Evolutionary conservation across 148 eudicot genomes (phyloP).

Genomic region (Diospyros lotus): DNA sequence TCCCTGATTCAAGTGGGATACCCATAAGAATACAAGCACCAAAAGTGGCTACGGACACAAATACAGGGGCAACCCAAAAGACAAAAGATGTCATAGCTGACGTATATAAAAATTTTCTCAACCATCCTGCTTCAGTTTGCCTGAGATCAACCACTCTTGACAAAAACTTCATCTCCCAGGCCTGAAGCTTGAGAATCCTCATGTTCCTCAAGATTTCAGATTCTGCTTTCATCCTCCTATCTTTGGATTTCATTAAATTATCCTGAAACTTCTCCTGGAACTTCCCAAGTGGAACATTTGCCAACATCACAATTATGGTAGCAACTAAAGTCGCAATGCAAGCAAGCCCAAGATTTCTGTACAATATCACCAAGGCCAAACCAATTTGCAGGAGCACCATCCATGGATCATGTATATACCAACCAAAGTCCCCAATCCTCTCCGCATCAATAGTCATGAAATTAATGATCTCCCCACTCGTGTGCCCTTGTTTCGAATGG

Average conservation of each 20-base stretch:
- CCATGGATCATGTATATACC: conserved; percentile 61
- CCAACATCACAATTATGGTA: conserved; percentile 35
- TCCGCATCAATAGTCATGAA: conserved; percentile 56
- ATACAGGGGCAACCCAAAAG: conserved; percentile 48
- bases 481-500: conserved; percentile 47
- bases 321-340: conserved; percentile 42
- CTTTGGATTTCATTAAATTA: conserved; percentile 41
- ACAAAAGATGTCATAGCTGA: conserved; percentile 33
- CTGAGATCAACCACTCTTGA: conserved; percentile 42
- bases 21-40: conserved; percentile 40
- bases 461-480: conserved; percentile 61
- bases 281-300: conserved; percentile 38
- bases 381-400: conserved; percentile 41
- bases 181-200: conserved; percentile 57
- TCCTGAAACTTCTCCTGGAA: conserved; percentile 37
- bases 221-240: conserved; percentile 46
- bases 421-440: conserved; percentile 37
- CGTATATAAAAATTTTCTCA: conserved; percentile 34
- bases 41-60: conserved; percentile 43
- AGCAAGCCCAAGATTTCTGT: conserved; percentile 47
- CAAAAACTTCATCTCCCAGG: conserved; percentile 55
- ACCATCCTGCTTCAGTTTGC: conserved; percentile 36
- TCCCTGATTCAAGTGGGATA: conserved; percentile 50
- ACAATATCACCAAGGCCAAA: conserved; percentile 41
- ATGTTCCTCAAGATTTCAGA: conserved; percentile 52